phyloP scores from a whole-genome alignment of 2,329 filamentous ascomycete species.

The Neobulgaria alba region DNA sequence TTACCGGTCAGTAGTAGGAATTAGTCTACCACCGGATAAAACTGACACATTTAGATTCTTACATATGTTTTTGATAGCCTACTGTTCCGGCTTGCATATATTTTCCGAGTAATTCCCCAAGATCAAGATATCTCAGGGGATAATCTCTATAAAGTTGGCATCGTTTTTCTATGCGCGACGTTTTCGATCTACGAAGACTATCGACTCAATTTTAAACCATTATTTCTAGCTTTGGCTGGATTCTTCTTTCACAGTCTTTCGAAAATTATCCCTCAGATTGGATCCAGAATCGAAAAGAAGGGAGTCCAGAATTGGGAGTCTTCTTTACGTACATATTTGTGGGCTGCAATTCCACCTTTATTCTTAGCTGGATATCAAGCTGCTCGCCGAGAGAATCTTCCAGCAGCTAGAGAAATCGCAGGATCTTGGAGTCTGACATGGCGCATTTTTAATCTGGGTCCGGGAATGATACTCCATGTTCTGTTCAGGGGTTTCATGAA shows the following conservation, averaged over 20 bases:
- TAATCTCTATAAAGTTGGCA: constrained; percentile 12
- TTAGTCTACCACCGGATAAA: neutral
- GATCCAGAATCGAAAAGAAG: constrained; percentile 13
- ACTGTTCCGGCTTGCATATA: constrained; percentile 16
- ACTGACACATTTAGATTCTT: constrained; percentile 18
- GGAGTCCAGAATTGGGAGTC: constrained; percentile 14
- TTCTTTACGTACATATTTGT: constrained; percentile 16
- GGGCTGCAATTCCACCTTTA: constrained; percentile 19
- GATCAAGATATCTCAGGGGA: constrained; percentile 9
- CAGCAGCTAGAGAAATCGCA: constrained; percentile 12
- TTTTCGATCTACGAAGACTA: constrained; percentile 19
- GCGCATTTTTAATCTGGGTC: constrained; percentile 14
- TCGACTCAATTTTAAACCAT: constrained; percentile 13
- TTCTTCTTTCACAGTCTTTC: constrained; percentile 19
- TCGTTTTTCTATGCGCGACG: constrained; percentile 10
- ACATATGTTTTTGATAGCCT: constrained; percentile 24
- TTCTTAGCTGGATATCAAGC: constrained; percentile 17
- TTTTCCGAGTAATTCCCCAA: constrained; percentile 9
- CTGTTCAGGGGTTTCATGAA: constrained; percentile 20
- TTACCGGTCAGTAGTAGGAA: constrained; percentile 15
- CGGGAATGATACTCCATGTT: constrained; percentile 18
- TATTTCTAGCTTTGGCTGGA: constrained; percentile 13
- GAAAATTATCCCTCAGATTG: constrained; percentile 17
- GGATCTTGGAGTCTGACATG: constrained; percentile 15
- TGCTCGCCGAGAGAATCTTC: constrained; percentile 17